Evolutionary conservation across 2,329 filamentous ascomycete species (phyloP), one percentile per base, ranked within the genome.

Genomic region (Didymella keratinophila): DNA sequence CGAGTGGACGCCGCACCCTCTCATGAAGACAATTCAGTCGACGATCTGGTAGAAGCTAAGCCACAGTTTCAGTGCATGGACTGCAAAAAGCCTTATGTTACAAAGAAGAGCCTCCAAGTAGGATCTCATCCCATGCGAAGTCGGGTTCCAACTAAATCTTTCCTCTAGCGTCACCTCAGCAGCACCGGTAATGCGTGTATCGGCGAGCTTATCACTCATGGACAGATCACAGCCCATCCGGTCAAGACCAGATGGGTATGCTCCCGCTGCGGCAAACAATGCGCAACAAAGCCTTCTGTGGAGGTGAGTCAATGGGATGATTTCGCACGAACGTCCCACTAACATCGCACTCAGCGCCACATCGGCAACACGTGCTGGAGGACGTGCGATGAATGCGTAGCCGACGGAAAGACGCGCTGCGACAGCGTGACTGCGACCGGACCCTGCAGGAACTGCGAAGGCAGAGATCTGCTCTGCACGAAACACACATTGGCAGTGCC

Each of bases 341-440:
- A 16, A 56, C 27, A 18, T 2, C n/a, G 1, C 4, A 1, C 4
- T 11, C 36, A 64, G 62, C 46, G 50, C 21, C 62, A 64, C 12
- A 59, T 64, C 14, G 12, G 12, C 5, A 39, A 30, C 1, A 46
- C 60, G 2, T 62, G 60, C 23, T 67, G 65, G 65, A 64, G 62
- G 27, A 37, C 46, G 7, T 67, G 63, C 45, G 63, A 67, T 32
- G 61, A 61, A n/a, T 67, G 65, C 46, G 59, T 48, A 32, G 46
- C 51, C 16, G n/a, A 16, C 16, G 36, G 46, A 0, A 41, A 39
- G 10, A n/a, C 25, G 3, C 32, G 36, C 4, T 67, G 65, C 20
- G 57, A 67, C 39, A 62, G 53, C 7, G 10, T 18, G 4, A 39
- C 36, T 2, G 37, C 23, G 2, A 12, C 36, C n/a, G 61, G 55